Evolutionary conservation across 768 basidiomycete species (phyloP).

Genomic region (Suillus clintonianus): DNA sequence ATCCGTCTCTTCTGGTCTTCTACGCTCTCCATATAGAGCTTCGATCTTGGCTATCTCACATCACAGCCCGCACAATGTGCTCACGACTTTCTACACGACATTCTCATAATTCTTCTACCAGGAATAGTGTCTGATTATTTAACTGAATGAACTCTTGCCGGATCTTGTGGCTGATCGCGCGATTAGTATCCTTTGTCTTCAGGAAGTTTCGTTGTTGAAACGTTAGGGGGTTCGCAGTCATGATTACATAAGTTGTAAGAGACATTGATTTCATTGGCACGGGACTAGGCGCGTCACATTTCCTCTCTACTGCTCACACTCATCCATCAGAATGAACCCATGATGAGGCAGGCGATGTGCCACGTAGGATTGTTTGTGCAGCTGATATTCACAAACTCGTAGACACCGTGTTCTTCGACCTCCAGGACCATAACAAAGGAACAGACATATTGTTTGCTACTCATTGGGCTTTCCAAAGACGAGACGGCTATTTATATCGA

Average conservation of each 20-base stretch:
- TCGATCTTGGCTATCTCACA: neutral
- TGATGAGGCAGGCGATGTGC: no score
- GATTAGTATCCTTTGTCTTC: neutral
- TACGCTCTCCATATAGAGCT: slow-evolving; percentile 4
- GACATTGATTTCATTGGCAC: neutral
- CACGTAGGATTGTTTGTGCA: neutral
- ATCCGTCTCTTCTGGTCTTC: slow-evolving; percentile 20
- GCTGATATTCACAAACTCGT: neutral
- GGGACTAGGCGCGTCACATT: neutral
- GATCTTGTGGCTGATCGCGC: neutral
- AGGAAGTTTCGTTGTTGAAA: neutral
- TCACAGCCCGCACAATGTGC: neutral
- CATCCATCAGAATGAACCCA: no score
- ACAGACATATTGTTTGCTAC: neutral
- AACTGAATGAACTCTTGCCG: slow-evolving; percentile 10
- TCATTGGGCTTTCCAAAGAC: neutral
- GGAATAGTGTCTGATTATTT: slow-evolving; percentile 13
- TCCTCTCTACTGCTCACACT: no score
- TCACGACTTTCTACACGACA: slow-evolving; percentile 9
- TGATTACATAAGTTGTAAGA: slow-evolving; percentile 1
- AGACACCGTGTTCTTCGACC: neutral
- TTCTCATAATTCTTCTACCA: slow-evolving; percentile 22
- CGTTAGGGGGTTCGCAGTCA: neutral
- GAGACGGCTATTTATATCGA: neutral
- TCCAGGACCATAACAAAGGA: neutral